These are phyloP conservation scores for Xylariaceae sp. DNA, from an alignment of 2,329 filamentous ascomycete species.

Conservation along the genomic window DNA sequence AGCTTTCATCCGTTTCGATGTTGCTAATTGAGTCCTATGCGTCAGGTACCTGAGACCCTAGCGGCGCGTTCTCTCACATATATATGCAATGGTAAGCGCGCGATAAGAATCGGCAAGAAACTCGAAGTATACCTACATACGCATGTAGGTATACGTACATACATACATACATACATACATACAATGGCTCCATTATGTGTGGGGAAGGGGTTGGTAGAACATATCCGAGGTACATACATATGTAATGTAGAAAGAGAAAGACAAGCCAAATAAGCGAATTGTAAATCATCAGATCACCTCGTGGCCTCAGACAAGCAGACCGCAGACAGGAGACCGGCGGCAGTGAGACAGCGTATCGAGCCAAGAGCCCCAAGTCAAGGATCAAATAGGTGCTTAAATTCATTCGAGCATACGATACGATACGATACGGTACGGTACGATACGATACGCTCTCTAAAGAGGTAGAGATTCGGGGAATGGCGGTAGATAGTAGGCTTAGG, in stretches of 20 bases:
- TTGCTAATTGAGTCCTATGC: too few relatives aligned
- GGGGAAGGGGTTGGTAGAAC: background rate
- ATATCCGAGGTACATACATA: background rate
- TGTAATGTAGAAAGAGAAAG: background rate
- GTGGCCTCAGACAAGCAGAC: too few relatives aligned
- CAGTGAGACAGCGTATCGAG: background rate
- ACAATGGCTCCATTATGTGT: too few relatives aligned
- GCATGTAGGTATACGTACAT: too few relatives aligned
- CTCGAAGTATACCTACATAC: too few relatives aligned
- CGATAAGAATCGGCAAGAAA: too few relatives aligned
- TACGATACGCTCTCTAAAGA: conserved; percentile 22
- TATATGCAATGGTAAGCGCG: too few relatives aligned
- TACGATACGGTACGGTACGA: too few relatives aligned
- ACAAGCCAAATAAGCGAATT: background rate
- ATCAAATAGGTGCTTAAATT: conserved; percentile 25
- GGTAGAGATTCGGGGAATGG: conserved; percentile 17
- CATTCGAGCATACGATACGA: conserved; percentile 24
- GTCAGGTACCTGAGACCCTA: too few relatives aligned
- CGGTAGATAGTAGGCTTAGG: conserved; percentile 18
- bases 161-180: too few relatives aligned
- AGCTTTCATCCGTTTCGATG: too few relatives aligned
- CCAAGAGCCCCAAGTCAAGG: background rate
- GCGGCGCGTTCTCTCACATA: too few relatives aligned
- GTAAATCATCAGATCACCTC: background rate
- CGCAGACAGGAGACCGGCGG: background rate